Conservation (phyloP, 2,329 filamentous ascomycete genomes). For the Eutypa lata region DNA sequence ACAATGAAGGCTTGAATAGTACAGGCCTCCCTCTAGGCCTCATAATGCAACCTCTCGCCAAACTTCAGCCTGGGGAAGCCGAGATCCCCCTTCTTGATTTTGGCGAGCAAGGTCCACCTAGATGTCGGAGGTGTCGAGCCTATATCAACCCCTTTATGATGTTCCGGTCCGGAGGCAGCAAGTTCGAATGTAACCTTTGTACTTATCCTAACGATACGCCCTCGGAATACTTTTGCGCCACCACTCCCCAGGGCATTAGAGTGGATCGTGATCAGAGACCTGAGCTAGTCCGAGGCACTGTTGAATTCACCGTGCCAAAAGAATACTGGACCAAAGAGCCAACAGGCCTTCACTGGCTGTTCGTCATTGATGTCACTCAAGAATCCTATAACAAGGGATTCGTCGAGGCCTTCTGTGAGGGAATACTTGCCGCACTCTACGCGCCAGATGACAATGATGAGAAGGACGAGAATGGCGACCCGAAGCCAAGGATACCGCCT, state of each 20-base stretch:
- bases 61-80: conserved; percentile 77
- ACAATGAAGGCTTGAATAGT: conserved; percentile 71
- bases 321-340: conserved; percentile 98
- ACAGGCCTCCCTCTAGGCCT: conserved; percentile 86
- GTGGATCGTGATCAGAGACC: conserved; percentile 86
- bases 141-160: conserved; percentile 99
- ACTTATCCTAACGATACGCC: conserved; percentile 94
- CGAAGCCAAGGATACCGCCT: conserved; percentile 61
- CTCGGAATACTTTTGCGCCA: conserved; percentile 88
- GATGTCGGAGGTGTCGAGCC: conserved; percentile 87
- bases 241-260: conserved; percentile 79
- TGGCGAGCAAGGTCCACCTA: conserved; percentile 82
- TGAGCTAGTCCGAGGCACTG: conserved; percentile 85
- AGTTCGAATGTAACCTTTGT: conserved; percentile 97
- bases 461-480: conserved; percentile 50
- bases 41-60: conserved; percentile 82
- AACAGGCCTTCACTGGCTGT: conserved; percentile 81
- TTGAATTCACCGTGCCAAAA: conserved; percentile 95
- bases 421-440: conserved; percentile 82
- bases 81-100: conserved; percentile 93
- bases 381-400: conserved; percentile 90
- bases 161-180: conserved; percentile 89
- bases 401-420: conserved; percentile 84
- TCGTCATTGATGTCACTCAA: conserved; percentile 89
- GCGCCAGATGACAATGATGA: conserved; percentile 57